Evolutionary conservation across 768 basidiomycete genomes (phyloP), one percentile per base, ranked within the genome.

Genomic region (Gloeophyllum trabeum): DNA sequence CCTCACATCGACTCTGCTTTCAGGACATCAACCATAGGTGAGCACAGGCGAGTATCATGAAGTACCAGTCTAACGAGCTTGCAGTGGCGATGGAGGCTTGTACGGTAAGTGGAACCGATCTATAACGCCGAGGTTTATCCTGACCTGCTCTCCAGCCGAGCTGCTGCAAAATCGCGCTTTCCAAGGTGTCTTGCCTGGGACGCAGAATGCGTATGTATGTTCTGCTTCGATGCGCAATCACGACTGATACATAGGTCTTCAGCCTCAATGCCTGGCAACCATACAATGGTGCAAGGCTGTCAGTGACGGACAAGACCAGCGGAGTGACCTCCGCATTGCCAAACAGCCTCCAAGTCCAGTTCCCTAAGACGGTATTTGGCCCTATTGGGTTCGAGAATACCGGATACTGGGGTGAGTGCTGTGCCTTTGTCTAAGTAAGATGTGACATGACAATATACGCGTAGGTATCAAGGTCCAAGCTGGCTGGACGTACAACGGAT

Each of bases 81-180:
- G 10, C 25, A 64, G 62, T 44, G 61, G 62, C 41, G 66, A 67
- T 45, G 63, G 62, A 32, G 66, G 66, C 6, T 48, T 68, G 26
- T 67, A 68, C 51, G 65, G 61, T 37, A 21, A 7, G 36, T 21
- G 7, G 10, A 21, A 52, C 51, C 25, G 44, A 26, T 21, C 18
- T 18, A 5, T 14, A 16, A 10, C 22, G 6, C 10, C 6, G 12
- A 37, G 7, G 13, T 10, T 37, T 19, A 37, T 14, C 13, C 3
- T 41, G 4, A 12, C 36, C 7, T 12, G 6, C 20, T 3, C 4
- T 35, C 5, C 24, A 16, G 24, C 22, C 10, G 6, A 34, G 37
- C 20, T 53, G 35, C 46, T 55, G 2, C 50, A 49, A 41, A 56
- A 56, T 43, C 48, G 54, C n/a, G 54, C 54, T 10, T 51, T 54